Evolutionary conservation across 2,329 filamentous ascomycete species (phyloP), one percentile per base, ranked within the genome.

Genomic region (Fonsecaea pedrosoi): DNA sequence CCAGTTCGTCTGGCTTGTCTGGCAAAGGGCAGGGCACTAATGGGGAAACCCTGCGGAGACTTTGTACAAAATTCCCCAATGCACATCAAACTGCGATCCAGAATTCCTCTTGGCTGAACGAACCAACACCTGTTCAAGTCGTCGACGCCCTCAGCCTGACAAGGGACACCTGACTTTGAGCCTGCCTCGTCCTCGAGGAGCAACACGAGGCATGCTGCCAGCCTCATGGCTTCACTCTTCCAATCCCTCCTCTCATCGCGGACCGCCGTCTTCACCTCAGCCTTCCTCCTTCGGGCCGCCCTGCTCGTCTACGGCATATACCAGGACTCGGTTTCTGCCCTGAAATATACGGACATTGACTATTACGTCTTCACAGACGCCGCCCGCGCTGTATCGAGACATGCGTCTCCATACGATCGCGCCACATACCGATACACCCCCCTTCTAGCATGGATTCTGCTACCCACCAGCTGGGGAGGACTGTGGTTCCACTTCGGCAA

Each of bases 321-420:
- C 84, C 95, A 99, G 82, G 95, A 99, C 80, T 90, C 92, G 67
- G 85, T 94, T 80, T 96, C 93, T 7, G 89, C 94, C 13, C 82
- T 99, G 76, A 98, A 98, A 81, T 99, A 98, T 83, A 99, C 95
- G 60, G 95, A 99, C 80, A 97, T 99, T 74, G 95, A 99, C 84
- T 99, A 99, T 80, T 89, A 93, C 71, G 95, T 99, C 78, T 99
- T 99, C 83, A 98, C 95, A 57, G 94, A 98, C 78, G 95, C 95
- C 32, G 88, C 95, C 1, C 90, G 91, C 71, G 94, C 91, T 78
- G 82, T 92, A 53, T 81, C 89, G 3, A 82, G 79, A n/a, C 86
- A 86, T 3, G 80, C 82, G 55, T 92, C 91, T 0, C 95, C 95
- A 1, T 99, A 99, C 78, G 85, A 86, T 48, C 88, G 95, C 62